Base-by-base conservation (phyloP, 352 stramenopile genomes). In the Plasmopara viticola region DNA sequence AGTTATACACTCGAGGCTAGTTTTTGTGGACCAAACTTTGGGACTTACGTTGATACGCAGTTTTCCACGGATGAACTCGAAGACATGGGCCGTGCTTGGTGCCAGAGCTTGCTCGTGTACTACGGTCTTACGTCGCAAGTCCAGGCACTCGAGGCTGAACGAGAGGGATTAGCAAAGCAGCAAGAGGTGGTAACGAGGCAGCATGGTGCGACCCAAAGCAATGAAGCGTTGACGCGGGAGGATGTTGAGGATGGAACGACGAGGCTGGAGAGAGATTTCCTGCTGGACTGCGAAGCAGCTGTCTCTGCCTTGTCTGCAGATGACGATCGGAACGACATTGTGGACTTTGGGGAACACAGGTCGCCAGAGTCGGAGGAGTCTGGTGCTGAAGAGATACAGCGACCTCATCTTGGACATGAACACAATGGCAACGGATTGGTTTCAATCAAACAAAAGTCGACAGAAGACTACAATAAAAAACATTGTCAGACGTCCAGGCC, bases 1-100 rank as follows among this genome's bases (percentile, higher is more conserved):
- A 89, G 69, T 60, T 97, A 90, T 67, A 97, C 87, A 7, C 74
- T 96, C 2, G 89, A 97, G 54, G 88, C 86, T 2, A 95, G 87
- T 28, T 97, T 97, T 59, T 95, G 86, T 53, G 86, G 86, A 1
- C 69, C 78, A 1, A 74, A 92, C 57, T 88, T 90, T 64, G 84
- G 84, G 0, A 41, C 59, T 0, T 56, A 58, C 9, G 87, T 81
- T 33, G 70, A 87, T 48, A 90, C 78, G 8, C 82, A 92, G 53
- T 89, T 92, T 41, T 87, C 78, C 13, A 84, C 72, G 5, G 72
- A 55, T 50, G 77, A 92, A 29, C 62, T 92, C 1, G 79, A 92
- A 45, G 72, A 83, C 33, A 90, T 92, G 76, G 82, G 82, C 5
- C 62, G 72, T 14, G 49, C 51, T 4, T 92, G 78, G 79, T 92